Conservation (phyloP, 2,329 filamentous ascomycete species). For the Remersonia thermophila region DNA sequence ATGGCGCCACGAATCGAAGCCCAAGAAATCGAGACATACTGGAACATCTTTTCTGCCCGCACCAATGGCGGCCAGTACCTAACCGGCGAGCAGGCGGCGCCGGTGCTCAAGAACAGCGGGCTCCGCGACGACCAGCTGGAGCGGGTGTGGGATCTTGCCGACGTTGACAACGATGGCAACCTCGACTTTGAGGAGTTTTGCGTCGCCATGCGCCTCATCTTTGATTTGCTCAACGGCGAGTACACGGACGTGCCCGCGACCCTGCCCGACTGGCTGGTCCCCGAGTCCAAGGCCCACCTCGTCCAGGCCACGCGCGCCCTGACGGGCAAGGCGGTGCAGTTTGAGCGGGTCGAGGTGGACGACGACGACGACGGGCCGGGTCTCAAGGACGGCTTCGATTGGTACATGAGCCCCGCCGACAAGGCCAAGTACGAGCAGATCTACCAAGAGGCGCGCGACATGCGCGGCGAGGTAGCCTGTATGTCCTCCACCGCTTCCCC, state of each 20-base stretch:
- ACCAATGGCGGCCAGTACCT: constrained; percentile 48
- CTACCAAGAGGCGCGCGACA: constrained; percentile 82
- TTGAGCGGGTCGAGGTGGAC: constrained; percentile 67
- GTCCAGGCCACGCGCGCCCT: constrained; percentile 74
- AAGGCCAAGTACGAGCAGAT: constrained; percentile 95
- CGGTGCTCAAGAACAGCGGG: constrained; percentile 51
- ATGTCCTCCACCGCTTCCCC: no score
- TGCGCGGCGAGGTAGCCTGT: constrained; percentile 75
- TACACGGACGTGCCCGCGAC: constrained; percentile 74
- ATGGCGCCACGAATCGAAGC: constrained; percentile 45
- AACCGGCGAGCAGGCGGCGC: constrained; percentile 49
- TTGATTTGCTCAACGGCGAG: constrained; percentile 93
- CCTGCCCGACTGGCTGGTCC: constrained; percentile 92
- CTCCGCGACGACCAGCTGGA: constrained; percentile 70
- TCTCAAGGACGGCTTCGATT: constrained; percentile 93
- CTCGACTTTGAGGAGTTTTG: constrained; percentile 99
- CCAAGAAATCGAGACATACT: constrained; percentile 52
- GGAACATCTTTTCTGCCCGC: constrained; percentile 50
- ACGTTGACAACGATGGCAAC: constrained; percentile 94
- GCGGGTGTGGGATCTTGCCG: constrained; percentile 90
- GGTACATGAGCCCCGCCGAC: constrained; percentile 94
- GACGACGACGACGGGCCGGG: constrained; percentile 64
- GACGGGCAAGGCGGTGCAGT: constrained; percentile 65
- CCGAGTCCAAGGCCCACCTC: constrained; percentile 85
- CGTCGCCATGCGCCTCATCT: constrained; percentile 95